These are phyloP conservation scores for Annulohypoxylon stygium DNA, from an alignment of 495 filamentous ascomycete genomes.

Conservation along the genomic window DNA sequence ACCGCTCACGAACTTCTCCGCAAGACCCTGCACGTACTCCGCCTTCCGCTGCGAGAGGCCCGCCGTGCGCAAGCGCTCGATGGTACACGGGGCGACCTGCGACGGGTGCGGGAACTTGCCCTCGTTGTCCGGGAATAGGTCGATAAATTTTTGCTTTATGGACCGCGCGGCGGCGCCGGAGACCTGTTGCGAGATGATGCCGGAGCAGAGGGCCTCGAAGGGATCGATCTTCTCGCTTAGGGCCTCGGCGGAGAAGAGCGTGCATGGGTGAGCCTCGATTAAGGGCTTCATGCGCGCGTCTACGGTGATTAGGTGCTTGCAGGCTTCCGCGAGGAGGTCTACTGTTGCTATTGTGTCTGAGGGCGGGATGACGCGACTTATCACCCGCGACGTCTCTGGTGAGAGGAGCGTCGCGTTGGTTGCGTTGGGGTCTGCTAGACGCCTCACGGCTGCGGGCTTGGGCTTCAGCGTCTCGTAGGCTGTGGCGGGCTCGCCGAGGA, in stretches of 20 bases:
- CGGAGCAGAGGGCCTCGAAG: conserved; percentile 82
- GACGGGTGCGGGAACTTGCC: conserved; percentile 79
- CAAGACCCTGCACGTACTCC: conserved; percentile 89
- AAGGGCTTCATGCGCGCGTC: conserved; percentile 80
- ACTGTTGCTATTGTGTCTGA: conserved; percentile 71
- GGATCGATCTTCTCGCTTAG: conserved; percentile 88
- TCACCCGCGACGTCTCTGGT: conserved; percentile 77
- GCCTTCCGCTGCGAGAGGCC: conserved; percentile 93
- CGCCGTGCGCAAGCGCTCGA: conserved; percentile 79
- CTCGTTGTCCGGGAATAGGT: conserved; percentile 71
- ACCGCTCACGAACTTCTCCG: conserved; percentile 80
- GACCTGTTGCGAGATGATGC: conserved; percentile 97
- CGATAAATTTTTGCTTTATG: conserved; percentile 87
- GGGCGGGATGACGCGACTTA: conserved; percentile 71
- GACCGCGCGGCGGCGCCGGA: conserved; percentile 89
- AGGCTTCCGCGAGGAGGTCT: conserved; percentile 81
- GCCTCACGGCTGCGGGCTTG: conserved; percentile 55
- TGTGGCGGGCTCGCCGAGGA: conserved; percentile 50
- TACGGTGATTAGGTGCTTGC: conserved; percentile 79
- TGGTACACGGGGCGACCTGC: conserved; percentile 70
- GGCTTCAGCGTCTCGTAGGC: conserved; percentile 48
- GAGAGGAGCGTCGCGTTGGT: conserved; percentile 84
- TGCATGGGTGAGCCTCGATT: conserved; percentile 80
- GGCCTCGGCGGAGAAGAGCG: conserved; percentile 83
- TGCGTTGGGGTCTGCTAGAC: conserved; percentile 63